Percentiles rank a stretch among this genome's conserved stretches.
phyloP scores from a whole-genome alignment of 164 flowering plant species.

The Malania oleifera region DNA sequence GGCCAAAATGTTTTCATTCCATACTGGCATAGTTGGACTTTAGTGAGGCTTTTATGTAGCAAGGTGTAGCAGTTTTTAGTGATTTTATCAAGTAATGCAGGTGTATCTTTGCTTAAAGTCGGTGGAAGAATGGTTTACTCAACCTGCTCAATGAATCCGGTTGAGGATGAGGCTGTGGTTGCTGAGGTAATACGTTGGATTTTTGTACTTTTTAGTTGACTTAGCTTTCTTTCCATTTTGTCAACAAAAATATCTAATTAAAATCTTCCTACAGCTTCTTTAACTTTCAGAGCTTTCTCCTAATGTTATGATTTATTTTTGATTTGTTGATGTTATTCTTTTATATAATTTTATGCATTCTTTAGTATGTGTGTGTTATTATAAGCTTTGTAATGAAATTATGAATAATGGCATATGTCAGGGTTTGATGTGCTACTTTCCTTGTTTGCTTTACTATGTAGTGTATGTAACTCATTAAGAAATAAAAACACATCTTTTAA shows the following conservation, averaged over 20 bases:
- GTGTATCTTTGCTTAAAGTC: constrained; percentile 79
- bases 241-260: background rate
- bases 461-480: too few relatives aligned
- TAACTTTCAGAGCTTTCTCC: background rate
- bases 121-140: constrained; percentile 99
- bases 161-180: constrained; percentile 98
- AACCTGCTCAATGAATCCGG: constrained; percentile 98
- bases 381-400: too few relatives aligned
- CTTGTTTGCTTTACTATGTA: too few relatives aligned
- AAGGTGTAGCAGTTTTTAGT: background rate
- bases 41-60: background rate
- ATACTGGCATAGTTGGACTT: background rate
- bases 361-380: too few relatives aligned
- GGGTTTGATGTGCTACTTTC: too few relatives aligned
- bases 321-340: background rate
- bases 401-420: too few relatives aligned
- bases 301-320: background rate
- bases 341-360: too few relatives aligned
- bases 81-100: constrained; percentile 28
- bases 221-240: background rate
- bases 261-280: background rate
- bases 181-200: constrained; percentile 62
- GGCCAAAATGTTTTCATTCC: background rate
- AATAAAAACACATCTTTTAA: too few relatives aligned
- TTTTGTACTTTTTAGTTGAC: background rate